Percentiles rank a stretch among this genome's conserved stretches.
These are phyloP conservation scores for Candida corydali DNA, from an alignment of 805 yeast genomes.

Conservation along the genomic window DNA sequence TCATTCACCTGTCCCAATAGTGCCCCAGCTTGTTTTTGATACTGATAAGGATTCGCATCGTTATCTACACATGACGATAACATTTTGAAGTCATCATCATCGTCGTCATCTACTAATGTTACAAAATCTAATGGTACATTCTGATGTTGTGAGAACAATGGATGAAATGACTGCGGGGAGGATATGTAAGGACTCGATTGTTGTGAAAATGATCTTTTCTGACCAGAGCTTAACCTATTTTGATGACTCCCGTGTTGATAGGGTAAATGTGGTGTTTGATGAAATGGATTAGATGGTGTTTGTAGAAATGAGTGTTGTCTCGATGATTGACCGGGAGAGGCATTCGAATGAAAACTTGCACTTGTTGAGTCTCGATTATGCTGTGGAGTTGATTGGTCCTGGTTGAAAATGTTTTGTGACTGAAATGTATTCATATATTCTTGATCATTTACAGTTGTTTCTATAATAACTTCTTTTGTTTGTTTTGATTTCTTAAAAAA, in stretches of 20 bases:
- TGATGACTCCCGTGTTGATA: no score
- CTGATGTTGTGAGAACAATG: neutral
- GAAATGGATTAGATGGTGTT: conserved; percentile 1
- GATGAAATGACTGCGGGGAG: neutral
- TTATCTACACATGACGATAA: conserved; percentile 1
- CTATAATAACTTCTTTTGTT: neutral
- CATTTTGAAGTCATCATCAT: neutral
- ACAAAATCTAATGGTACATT: conserved; percentile 5
- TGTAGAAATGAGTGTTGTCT: conserved; percentile 2
- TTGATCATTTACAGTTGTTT: neutral
- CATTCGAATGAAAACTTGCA: neutral
- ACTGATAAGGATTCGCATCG: conserved; percentile 3
- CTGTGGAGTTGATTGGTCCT: conserved; percentile 3
- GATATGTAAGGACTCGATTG: neutral
- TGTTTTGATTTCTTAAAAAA: conserved; percentile 7
- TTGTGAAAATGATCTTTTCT: no score
- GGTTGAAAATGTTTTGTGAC: neutral
- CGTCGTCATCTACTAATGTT: conserved; percentile 1
- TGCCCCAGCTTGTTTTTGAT: conserved; percentile 30
- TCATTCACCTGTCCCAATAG: conserved; percentile 47
- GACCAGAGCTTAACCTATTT: neutral
- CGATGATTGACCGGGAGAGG: neutral
- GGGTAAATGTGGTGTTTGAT: neutral
- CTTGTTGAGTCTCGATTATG: conserved; percentile 1
- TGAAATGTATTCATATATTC: conserved; percentile 2